A percentile compares a stretch with the other conserved stretches of the same genome.
Conservation (phyloP, 345 rosid species). For the Populus ilicifolia region DNA sequence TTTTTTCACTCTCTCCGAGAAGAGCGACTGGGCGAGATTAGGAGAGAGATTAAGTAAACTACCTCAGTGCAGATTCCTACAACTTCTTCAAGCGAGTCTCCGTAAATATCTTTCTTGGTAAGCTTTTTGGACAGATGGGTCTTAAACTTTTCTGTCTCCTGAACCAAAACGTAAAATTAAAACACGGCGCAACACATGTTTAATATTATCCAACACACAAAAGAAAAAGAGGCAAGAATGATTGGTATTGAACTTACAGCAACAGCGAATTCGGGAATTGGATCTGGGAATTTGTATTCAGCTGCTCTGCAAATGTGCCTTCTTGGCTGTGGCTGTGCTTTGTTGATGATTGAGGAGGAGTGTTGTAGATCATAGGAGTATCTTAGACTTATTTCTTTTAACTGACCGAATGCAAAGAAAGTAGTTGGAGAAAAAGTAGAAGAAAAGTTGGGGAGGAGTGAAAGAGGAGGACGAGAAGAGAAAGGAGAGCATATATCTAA, state of each 20-base stretch:
- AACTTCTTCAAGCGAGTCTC: conserved; percentile 61
- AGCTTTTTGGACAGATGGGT: conserved; percentile 55
- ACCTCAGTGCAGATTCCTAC: conserved; percentile 87
- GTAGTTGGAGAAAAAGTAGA: conserved; percentile 18
- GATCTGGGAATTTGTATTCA: conserved; percentile 80
- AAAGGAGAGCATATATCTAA: conserved; percentile 7
- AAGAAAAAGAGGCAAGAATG: neutral
- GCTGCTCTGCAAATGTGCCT: conserved; percentile 53
- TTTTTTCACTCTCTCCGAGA: no score
- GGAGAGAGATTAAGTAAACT: neutral
- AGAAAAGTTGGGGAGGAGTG: conserved; percentile 14
- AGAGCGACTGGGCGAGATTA: no score
- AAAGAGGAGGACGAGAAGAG: conserved; percentile 16
- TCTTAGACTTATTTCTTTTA: conserved; percentile 1
- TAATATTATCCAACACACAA: neutral
- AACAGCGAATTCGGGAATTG: conserved; percentile 86
- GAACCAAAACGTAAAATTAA: neutral
- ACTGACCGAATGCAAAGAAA: conserved; percentile 2
- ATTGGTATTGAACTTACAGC: conserved; percentile 41
- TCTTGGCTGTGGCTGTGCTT: conserved; percentile 8
- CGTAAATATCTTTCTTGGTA: conserved; percentile 53
- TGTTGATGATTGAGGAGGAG: conserved; percentile 15
- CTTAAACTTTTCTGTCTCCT: conserved; percentile 86
- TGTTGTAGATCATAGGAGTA: conserved; percentile 14
- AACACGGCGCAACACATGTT: neutral